Percentiles rank a stretch among this genome's conserved stretches.
Evolutionary conservation across 2,329 filamentous ascomycete genomes (phyloP).

Genomic region (Alternaria ethzedia): DNA sequence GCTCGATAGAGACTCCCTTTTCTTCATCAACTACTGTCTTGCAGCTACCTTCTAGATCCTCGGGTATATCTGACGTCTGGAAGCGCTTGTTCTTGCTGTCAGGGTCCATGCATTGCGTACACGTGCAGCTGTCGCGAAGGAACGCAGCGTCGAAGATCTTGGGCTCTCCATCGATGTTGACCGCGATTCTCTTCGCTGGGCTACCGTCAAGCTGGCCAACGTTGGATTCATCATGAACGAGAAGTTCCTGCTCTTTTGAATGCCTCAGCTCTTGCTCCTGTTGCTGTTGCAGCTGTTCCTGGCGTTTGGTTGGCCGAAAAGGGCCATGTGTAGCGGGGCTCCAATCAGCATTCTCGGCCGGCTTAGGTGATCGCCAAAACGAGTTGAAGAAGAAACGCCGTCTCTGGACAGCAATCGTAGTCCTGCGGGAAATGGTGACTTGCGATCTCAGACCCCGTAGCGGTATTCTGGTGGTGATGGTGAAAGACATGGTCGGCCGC

Average conservation of each 20-base stretch:
- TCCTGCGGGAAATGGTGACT: not conserved
- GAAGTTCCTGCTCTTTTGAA: constrained; percentile 18
- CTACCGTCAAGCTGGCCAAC: constrained; percentile 31
- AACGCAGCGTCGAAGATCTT: constrained; percentile 44
- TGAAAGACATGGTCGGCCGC: constrained; percentile 35
- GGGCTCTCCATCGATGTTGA: constrained; percentile 41
- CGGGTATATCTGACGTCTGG: constrained; percentile 68
- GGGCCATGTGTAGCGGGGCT: constrained; percentile 29
- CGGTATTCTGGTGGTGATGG: constrained; percentile 27
- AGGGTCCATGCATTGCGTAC: constrained; percentile 63
- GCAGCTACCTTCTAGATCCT: constrained; percentile 44
- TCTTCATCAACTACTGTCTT: constrained; percentile 43
- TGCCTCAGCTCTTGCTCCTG: constrained; percentile 15
- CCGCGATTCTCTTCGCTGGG: constrained; percentile 36
- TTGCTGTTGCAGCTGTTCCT: constrained; percentile 23
- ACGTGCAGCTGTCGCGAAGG: constrained; percentile 66
- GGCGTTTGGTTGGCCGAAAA: constrained; percentile 23
- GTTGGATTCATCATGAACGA: constrained; percentile 7
- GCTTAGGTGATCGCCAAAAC: constrained; percentile 23
- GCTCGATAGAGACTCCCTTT: constrained; percentile 55
- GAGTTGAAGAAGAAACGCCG: constrained; percentile 26
- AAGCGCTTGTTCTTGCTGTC: constrained; percentile 70
- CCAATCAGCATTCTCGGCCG: constrained; percentile 26
- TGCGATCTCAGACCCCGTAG: not conserved
- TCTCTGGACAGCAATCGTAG: constrained; percentile 2